A percentile compares a stretch with the other conserved stretches of the same genome.
Conservation (phyloP, 257 asterid species). For the Voacanga thouarsii region DNA sequence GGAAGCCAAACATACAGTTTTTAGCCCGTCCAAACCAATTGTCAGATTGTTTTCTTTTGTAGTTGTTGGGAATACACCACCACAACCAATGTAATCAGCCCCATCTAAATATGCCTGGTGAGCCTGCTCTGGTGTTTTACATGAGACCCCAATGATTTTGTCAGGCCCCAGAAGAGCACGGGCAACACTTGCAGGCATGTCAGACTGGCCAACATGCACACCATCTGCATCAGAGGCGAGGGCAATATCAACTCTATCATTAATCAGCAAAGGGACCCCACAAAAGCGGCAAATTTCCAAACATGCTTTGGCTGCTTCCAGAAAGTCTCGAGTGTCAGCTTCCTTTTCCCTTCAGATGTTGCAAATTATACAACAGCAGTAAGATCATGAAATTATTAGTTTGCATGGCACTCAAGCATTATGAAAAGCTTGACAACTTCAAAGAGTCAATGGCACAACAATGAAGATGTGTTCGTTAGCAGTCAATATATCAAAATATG, state of each 20-base stretch:
- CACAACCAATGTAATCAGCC: conserved; percentile 93
- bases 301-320: conserved; percentile 80
- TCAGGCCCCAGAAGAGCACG: conserved; percentile 84
- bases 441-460: neutral
- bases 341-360: conserved; percentile 70
- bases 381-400: neutral
- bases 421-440: neutral
- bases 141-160: conserved; percentile 82
- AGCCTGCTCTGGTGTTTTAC: conserved; percentile 89
- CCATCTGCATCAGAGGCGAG: conserved; percentile 94
- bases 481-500: neutral
- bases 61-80: conserved; percentile 84
- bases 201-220: conserved; percentile 89
- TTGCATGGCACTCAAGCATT: neutral
- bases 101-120: conserved; percentile 74
- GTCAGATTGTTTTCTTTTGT: conserved; percentile 72
- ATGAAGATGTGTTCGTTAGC: neutral
- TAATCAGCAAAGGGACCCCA: conserved; percentile 69
- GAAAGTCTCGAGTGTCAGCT: conserved; percentile 63
- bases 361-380: neutral
- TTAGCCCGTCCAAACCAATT: conserved; percentile 75
- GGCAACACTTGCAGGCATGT: conserved; percentile 70
- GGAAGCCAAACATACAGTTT: conserved; percentile 55
- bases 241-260: conserved; percentile 84
- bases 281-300: conserved; percentile 52